Conservation (phyloP, 305 asterid genomes). For the Solanum hybrid region DNA sequence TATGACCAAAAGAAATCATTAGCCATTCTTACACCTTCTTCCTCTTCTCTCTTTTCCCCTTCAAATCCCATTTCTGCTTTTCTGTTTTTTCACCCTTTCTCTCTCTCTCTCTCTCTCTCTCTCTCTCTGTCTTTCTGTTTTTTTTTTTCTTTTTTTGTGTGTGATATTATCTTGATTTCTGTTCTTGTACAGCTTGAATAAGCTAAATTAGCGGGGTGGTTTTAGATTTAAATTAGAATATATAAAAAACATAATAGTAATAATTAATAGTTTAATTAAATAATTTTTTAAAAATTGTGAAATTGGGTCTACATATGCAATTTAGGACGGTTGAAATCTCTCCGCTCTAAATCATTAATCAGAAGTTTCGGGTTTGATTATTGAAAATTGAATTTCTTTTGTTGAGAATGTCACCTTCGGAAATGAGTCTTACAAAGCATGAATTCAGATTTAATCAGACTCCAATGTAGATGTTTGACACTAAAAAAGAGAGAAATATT, state of each 20-base stretch:
- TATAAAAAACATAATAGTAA: background rate
- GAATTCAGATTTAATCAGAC: background rate
- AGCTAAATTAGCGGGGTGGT: background rate
- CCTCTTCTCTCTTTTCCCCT: constrained; percentile 31
- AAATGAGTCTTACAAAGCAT: background rate
- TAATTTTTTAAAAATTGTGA: background rate
- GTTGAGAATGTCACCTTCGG: background rate
- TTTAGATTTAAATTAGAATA: background rate
- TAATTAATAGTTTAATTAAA: background rate
- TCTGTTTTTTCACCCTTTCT: background rate
- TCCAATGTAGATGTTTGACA: background rate
- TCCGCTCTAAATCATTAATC: background rate
- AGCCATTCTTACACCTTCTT: constrained; percentile 47
- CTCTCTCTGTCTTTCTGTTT: background rate
- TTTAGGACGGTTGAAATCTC: background rate
- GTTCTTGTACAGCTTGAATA: background rate
- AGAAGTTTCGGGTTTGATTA: too few species aligned
- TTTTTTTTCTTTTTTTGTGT: background rate
- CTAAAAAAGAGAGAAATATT: background rate
- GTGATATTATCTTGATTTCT: background rate
- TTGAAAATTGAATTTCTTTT: background rate
- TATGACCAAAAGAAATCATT: constrained; percentile 89
- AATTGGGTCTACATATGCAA: background rate
- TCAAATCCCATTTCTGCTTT: background rate
- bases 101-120: background rate